These are phyloP conservation scores for Lachnellula occidentalis DNA, from an alignment of 2,329 filamentous ascomycete genomes.

Conservation along the genomic window DNA sequence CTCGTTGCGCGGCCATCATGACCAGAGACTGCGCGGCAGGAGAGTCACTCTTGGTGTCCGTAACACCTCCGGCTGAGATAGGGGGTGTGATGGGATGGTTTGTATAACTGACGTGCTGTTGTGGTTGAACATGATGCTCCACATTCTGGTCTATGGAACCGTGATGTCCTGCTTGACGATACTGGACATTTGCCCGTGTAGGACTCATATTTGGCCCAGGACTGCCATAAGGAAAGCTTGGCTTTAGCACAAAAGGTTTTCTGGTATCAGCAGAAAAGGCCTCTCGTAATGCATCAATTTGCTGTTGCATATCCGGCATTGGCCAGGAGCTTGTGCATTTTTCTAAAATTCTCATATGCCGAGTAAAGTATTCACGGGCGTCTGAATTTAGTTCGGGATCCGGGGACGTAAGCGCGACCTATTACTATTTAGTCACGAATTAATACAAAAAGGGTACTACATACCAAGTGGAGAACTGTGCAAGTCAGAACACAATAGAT, in stretches of 20 bases:
- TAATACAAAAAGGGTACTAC: slow-evolving; percentile 33
- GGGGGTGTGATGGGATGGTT: slow-evolving; percentile 75
- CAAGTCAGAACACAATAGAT: slow-evolving; percentile 91
- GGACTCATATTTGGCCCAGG: slow-evolving; percentile 39
- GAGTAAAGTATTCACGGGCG: slow-evolving; percentile 81
- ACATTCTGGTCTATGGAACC: slow-evolving; percentile 36
- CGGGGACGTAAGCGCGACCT: slow-evolving; percentile 91
- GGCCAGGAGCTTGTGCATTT: slow-evolving; percentile 77
- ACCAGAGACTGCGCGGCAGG: slow-evolving; percentile 65
- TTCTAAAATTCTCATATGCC: slow-evolving; percentile 92
- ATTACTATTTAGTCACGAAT: slow-evolving; percentile 9
- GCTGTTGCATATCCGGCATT: slow-evolving; percentile 82
- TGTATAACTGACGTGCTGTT: slow-evolving; percentile 59
- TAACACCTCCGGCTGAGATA: slow-evolving; percentile 63
- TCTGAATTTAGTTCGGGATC: slow-evolving; percentile 83
- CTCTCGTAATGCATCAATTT: slow-evolving; percentile 82
- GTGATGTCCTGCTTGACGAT: slow-evolving; percentile 23
- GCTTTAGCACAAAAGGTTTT: slow-evolving; percentile 84
- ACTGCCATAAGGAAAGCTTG: slow-evolving; percentile 81
- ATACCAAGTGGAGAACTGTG: slow-evolving; percentile 86
- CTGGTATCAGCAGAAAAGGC: slow-evolving; percentile 84
- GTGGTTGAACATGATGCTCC: slow-evolving; percentile 46
- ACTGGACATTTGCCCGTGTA: slow-evolving; percentile 21
- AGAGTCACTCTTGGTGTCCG: slow-evolving; percentile 71
- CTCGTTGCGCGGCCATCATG: slow-evolving; percentile 56